These are phyloP conservation scores for Parietaria judaica DNA, from an alignment of 306 rosid species.

Conservation along the genomic window DNA sequence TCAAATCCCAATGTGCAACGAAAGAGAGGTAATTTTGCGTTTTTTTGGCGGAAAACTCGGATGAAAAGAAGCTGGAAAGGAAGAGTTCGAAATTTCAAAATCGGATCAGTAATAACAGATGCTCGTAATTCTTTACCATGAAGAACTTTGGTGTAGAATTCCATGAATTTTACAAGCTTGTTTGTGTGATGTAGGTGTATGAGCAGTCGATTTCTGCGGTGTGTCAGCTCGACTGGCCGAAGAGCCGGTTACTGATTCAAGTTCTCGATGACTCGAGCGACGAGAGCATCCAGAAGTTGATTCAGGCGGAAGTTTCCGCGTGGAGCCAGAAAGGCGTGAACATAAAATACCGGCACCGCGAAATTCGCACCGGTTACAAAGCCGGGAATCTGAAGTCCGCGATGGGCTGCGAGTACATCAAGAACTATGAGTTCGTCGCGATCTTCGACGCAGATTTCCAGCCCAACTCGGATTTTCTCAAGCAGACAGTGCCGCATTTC, in stretches of 20 bases:
- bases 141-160: not conserved
- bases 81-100: no score
- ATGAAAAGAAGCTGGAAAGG: not conserved
- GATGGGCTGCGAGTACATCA: conserved; percentile 82
- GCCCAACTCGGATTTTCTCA: conserved; percentile 92
- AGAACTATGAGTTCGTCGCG: conserved; percentile 82
- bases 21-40: conserved; percentile 59
- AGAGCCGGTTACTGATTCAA: conserved; percentile 75
- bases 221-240: conserved; percentile 89
- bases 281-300: conserved; percentile 72
- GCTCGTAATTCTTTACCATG: not conserved
- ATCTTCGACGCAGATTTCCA: conserved; percentile 95
- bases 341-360: conserved; percentile 79
- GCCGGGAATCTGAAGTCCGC: conserved; percentile 98
- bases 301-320: conserved; percentile 62
- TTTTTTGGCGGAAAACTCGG: not conserved
- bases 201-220: conserved; percentile 93
- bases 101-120: not conserved
- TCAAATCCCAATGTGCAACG: conserved; percentile 96
- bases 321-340: conserved; percentile 84
- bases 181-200: conserved; percentile 58
- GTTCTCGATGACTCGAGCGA: conserved; percentile 89
- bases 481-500: conserved; percentile 77
- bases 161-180: conserved; percentile 7
- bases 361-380: conserved; percentile 81